Evolutionary conservation across 139 green algal genomes (phyloP).

Genomic region (Tetraselmis chui): DNA sequence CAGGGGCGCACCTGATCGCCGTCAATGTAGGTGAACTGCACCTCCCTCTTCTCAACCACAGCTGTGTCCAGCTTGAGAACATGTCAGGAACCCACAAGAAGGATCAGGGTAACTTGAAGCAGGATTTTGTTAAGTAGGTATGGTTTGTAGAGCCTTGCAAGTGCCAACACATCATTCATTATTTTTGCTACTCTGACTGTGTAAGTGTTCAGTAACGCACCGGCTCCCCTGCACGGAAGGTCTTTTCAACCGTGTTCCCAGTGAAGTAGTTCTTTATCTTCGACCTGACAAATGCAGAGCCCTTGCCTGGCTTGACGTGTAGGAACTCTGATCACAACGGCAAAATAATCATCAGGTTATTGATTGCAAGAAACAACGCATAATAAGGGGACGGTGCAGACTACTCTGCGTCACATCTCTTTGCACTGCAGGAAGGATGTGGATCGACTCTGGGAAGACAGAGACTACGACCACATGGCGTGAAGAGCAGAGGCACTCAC

Average conservation of each 20-base stretch:
- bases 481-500: conserved; percentile 21
- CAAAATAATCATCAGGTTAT: background rate
- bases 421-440: background rate
- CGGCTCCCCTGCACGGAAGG: conserved; percentile 91
- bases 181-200: conserved; percentile 10
- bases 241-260: conserved; percentile 83
- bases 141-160: too few relatives aligned
- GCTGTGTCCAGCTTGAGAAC: conserved; percentile 23
- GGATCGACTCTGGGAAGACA: background rate
- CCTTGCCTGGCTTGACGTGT: conserved; percentile 98
- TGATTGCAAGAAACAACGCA: background rate
- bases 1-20: conserved; percentile 25
- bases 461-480: too few relatives aligned
- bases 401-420: background rate
- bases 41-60: conserved; percentile 59
- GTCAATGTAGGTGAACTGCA: conserved; percentile 84
- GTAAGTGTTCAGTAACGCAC: conserved; percentile 37
- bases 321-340: conserved; percentile 76
- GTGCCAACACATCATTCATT: too few relatives aligned
- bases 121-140: too few relatives aligned
- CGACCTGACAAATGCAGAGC: conserved; percentile 91
- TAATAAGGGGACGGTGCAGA: background rate
- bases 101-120: too few relatives aligned
- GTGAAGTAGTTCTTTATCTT: conserved; percentile 98
- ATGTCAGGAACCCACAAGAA: too few relatives aligned